Evolutionary conservation across 495 filamentous ascomycete genomes (phyloP).

Genomic region (Neurospora sublineolata): DNA sequence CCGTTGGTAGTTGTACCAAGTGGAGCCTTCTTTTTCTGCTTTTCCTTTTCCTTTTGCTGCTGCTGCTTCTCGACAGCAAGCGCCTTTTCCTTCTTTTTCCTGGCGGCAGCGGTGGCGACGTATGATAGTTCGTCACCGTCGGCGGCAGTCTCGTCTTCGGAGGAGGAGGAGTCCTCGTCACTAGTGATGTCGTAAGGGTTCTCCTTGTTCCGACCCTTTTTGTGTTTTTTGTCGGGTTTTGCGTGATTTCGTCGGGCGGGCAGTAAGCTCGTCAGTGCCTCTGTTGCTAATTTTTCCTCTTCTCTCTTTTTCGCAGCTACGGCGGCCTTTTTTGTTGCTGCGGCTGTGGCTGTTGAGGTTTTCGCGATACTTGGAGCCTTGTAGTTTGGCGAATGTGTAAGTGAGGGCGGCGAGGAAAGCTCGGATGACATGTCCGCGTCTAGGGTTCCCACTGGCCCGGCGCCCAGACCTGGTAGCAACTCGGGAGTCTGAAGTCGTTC

Average conservation of each 20-base stretch:
- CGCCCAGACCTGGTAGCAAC: neutral
- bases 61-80: neutral
- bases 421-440: slow-evolving; percentile 24
- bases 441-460: neutral
- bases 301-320: slow-evolving; percentile 7
- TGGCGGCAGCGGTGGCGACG: slow-evolving; percentile 14
- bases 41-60: neutral
- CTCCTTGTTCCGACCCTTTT: slow-evolving; percentile 15
- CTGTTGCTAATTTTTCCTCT: slow-evolving; percentile 27
- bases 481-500: slow-evolving; percentile 19
- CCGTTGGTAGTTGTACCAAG: slow-evolving; percentile 5
- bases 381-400: slow-evolving; percentile 41
- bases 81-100: neutral
- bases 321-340: slow-evolving; percentile 14
- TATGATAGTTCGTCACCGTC: slow-evolving; percentile 25
- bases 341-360: slow-evolving; percentile 6
- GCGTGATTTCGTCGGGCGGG: slow-evolving; percentile 22
- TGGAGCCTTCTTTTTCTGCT: slow-evolving; percentile 1
- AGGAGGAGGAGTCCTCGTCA: slow-evolving; percentile 20
- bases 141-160: slow-evolving; percentile 8
- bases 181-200: slow-evolving; percentile 9
- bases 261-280: slow-evolving; percentile 31
- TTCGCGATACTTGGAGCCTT: slow-evolving; percentile 6
- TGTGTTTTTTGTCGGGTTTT: neutral
- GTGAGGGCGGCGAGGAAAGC: slow-evolving; percentile 38